Evolutionary conservation across 2,329 filamentous ascomycete genomes (phyloP).

Genomic region (Karstenula rhodostoma): DNA sequence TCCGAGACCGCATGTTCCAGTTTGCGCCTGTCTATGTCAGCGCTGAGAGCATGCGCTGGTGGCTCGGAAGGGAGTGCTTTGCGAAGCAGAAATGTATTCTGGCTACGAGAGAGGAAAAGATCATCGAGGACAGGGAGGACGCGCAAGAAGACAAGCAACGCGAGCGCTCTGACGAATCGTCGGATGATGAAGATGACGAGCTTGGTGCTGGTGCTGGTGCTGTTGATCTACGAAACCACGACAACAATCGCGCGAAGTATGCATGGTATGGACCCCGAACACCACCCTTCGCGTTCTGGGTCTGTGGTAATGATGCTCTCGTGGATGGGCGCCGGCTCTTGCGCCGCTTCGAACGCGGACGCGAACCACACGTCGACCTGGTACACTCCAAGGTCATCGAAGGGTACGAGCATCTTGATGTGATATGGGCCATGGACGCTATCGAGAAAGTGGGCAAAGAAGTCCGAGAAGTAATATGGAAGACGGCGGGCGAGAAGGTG

Average conservation of each 20-base stretch:
- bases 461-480: conserved; percentile 83
- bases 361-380: conserved; percentile 81
- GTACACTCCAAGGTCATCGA: conserved; percentile 85
- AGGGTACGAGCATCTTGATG: conserved; percentile 88
- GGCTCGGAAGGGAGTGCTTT: conserved; percentile 89
- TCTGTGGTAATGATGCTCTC: conserved; percentile 81
- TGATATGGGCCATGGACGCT: conserved; percentile 92
- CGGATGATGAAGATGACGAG: conserved; percentile 25
- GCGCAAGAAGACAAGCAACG: conserved; percentile 40
- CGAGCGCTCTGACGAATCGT: conserved; percentile 22
- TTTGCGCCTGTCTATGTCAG: conserved; percentile 92
- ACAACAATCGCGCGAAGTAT: conserved; percentile 53
- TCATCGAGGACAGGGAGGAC: conserved; percentile 64
- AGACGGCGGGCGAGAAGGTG: conserved; percentile 67
- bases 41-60: conserved; percentile 93
- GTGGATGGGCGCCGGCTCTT: conserved; percentile 83
- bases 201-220: conserved; percentile 7
- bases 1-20: conserved; percentile 86
- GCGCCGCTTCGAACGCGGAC: conserved; percentile 74
- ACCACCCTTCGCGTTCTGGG: conserved; percentile 88
- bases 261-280: conserved; percentile 84
- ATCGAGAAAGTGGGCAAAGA: conserved; percentile 84
- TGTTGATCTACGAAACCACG: conserved; percentile 31
- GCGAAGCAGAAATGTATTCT: conserved; percentile 86
- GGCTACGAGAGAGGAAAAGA: conserved; percentile 75